Percentiles rank a stretch among this genome's conserved stretches.
Evolutionary conservation across 176 grass and related monocot species (phyloP).

Genomic region (Ensete ventricosum): DNA sequence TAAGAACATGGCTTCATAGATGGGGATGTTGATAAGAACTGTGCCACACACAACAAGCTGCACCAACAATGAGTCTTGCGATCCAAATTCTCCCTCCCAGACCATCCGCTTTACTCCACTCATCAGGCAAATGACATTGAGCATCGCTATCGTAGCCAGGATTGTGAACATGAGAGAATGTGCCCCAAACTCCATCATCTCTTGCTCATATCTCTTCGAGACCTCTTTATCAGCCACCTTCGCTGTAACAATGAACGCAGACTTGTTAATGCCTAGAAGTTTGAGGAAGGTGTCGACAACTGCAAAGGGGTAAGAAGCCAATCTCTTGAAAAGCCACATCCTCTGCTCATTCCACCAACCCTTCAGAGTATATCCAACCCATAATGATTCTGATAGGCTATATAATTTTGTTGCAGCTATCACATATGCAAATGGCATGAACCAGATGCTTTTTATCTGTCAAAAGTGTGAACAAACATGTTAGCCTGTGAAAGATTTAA

Average conservation of each 20-base stretch:
- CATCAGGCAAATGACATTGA: constrained; percentile 21
- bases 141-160: constrained; percentile 17
- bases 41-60: constrained; percentile 18
- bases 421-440: constrained; percentile 10
- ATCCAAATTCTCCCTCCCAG: neutral
- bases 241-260: constrained; percentile 5
- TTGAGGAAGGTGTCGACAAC: constrained; percentile 4
- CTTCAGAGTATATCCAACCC: neutral
- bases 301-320: constrained; percentile 15
- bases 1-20: constrained; percentile 38
- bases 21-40: constrained; percentile 26
- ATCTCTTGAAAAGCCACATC: constrained; percentile 19
- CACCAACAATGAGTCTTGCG: constrained; percentile 10
- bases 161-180: constrained; percentile 29
- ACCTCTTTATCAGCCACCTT: constrained; percentile 26
- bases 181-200: constrained; percentile 33
- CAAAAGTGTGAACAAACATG: neutral
- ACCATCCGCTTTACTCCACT: constrained; percentile 3
- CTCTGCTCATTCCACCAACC: constrained; percentile 22
- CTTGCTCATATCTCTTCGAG: constrained; percentile 22
- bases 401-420: neutral
- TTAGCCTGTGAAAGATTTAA: neutral
- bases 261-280: neutral
- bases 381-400: neutral
- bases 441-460: constrained; percentile 14